phyloP scores from a whole-genome alignment of 2,329 filamentous ascomycete species.

The Ophiostoma piceae region DNA sequence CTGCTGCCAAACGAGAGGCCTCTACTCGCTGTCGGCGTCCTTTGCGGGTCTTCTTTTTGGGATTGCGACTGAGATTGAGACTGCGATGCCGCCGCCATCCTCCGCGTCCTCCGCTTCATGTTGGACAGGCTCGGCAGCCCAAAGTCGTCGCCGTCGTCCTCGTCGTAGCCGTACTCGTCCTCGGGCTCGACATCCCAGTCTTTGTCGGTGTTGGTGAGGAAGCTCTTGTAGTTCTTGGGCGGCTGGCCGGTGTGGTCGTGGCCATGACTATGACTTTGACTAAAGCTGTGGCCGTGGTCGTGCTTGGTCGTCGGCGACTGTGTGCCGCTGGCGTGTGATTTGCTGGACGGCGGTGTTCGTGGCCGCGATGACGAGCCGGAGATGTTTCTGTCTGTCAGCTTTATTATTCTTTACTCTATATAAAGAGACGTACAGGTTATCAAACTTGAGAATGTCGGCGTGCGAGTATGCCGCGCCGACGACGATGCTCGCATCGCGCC shows the following conservation, averaged over 20 bases:
- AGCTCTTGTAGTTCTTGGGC: constrained; percentile 69
- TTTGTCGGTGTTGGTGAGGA: constrained; percentile 74
- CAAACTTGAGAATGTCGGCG: constrained; percentile 86
- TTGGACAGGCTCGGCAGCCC: constrained; percentile 87
- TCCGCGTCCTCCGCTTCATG: constrained; percentile 69
- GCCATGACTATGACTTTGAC: background rate
- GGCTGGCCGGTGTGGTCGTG: background rate
- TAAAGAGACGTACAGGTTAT: constrained; percentile 64
- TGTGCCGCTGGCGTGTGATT: constrained; percentile 6
- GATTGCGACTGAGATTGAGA: background rate
- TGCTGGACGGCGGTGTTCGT: constrained; percentile 64
- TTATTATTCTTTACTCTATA: too few relatives aligned
- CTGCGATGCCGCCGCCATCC: constrained; percentile 42
- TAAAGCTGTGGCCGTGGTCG: constrained; percentile 39
- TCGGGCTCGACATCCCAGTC: constrained; percentile 72
- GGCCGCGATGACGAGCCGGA: constrained; percentile 60
- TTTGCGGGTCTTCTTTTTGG: constrained; percentile 24
- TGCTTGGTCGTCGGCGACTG: constrained; percentile 46
- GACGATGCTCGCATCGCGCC: constrained; percentile 62
- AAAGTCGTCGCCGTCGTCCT: constrained; percentile 86
- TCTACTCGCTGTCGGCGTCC: background rate
- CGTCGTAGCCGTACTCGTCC: constrained; percentile 71
- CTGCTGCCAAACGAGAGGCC: background rate
- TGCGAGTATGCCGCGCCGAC: constrained; percentile 96
- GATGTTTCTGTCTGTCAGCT: constrained; percentile 47